Evolutionary conservation across 208 protist species (phyloP).

Genomic region (Leishmania braziliensis): DNA sequence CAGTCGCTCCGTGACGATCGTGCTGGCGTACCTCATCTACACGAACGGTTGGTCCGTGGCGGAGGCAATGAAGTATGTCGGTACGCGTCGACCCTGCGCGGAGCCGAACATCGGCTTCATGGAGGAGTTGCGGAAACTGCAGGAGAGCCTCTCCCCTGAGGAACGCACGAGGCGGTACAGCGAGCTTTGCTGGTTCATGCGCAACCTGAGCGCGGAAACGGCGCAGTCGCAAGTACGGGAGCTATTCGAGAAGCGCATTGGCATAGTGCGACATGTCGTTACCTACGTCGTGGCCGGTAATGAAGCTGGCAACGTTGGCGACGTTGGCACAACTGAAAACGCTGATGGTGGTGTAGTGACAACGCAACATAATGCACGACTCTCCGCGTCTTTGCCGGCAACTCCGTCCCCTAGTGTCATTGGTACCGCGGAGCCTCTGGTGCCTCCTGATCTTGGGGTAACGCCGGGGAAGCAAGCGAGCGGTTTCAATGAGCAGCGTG

Average conservation of each 20-base stretch:
- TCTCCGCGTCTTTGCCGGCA: not conserved
- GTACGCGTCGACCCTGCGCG: constrained; percentile 46
- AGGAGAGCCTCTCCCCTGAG: constrained; percentile 59
- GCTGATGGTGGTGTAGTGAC: not conserved
- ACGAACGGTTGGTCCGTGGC: constrained; percentile 82
- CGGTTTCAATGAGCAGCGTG: not conserved
- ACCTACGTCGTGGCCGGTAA: constrained; percentile 29
- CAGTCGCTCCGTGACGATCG: constrained; percentile 86
- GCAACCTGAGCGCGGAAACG: constrained; percentile 42
- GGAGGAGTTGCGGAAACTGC: constrained; percentile 66
- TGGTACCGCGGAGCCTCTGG: not conserved
- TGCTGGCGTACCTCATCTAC: constrained; percentile 83
- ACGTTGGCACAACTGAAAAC: not conserved
- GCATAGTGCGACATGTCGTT: constrained; percentile 71
- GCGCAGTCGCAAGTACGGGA: constrained; percentile 39
- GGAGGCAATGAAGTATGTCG: constrained; percentile 84
- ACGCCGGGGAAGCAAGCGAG: not conserved
- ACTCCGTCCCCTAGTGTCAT: not conserved
- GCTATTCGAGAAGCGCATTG: constrained; percentile 74
- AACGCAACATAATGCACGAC: not conserved
- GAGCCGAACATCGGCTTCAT: constrained; percentile 88
- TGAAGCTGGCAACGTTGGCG: not conserved
- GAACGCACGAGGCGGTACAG: constrained; percentile 51
- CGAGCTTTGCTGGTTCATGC: constrained; percentile 59
- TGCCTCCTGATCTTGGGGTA: not conserved